Conservation (phyloP, 2,329 filamentous ascomycete species). For the Aschersonia sp. region DNA sequence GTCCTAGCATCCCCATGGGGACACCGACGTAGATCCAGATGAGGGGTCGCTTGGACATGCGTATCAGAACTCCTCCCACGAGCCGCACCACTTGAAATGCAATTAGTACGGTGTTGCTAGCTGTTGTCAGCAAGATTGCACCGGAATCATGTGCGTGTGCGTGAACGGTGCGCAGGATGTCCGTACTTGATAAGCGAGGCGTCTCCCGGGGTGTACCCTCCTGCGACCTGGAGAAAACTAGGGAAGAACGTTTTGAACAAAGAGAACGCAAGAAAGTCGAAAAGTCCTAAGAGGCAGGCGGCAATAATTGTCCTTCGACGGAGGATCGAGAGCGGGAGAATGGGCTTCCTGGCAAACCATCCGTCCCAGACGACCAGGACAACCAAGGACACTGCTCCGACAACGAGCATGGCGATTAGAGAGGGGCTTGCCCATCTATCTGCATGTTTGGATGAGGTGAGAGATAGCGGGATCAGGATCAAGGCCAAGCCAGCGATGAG, state of each 20-base stretch:
- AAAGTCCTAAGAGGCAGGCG: conserved; percentile 19
- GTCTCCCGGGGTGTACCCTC: conserved; percentile 17
- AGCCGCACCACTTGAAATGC: conserved; percentile 22
- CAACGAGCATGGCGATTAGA: conserved; percentile 21
- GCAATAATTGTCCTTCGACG: conserved; percentile 21
- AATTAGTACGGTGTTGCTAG: conserved; percentile 15
- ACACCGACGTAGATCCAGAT: conserved; percentile 9
- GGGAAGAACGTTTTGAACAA: conserved; percentile 24
- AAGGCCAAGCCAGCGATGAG: conserved; percentile 18
- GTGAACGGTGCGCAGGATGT: too few relatives aligned
- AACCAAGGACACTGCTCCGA: conserved; percentile 12
- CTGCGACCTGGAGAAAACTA: conserved; percentile 24
- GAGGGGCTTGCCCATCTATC: conserved; percentile 15
- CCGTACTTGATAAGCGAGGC: conserved; percentile 21
- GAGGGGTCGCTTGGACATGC: conserved; percentile 17
- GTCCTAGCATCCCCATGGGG: conserved; percentile 15
- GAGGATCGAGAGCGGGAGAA: conserved; percentile 23
- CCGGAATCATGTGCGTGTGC: too few relatives aligned
- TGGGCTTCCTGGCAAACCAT: conserved; percentile 20
- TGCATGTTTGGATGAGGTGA: conserved; percentile 20
- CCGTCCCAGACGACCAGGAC: conserved; percentile 21
- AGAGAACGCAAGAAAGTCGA: conserved; percentile 23
- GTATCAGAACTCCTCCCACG: conserved; percentile 18
- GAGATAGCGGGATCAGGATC: conserved; percentile 19
- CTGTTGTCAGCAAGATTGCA: too few relatives aligned